Evolutionary conservation across 306 rosid species (phyloP), one percentile per base, ranked within the genome.

Genomic region (Clitoria ternatea): DNA sequence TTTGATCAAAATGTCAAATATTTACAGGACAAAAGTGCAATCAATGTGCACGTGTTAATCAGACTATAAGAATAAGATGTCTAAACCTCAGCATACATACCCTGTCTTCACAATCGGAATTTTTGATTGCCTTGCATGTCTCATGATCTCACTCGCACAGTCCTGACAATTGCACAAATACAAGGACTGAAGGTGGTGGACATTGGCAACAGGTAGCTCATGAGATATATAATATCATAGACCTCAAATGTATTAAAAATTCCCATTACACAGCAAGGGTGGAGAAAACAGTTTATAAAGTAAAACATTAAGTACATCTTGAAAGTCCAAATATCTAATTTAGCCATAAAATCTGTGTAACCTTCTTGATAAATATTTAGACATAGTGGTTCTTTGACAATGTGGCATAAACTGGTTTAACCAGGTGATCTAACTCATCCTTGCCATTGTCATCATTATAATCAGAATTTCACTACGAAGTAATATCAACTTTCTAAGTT

Each of bases 41-140:
- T 17, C 10, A 69, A 70, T 6, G 24, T 23, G 45, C 72, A 39
- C 27, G 72, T 61, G 48, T 61, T 26, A 29, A 27, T 79, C 54
- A 15, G 55, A 67, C 23, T n/a, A n/a, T n/a, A n/a, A n/a, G n/a
- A n/a, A 35, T 53, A 61, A 54, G 36, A 52, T n/a, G n/a, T 35
- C 68, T 32, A 63, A 70, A 64, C 56, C 49, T 57, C 33, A 57
- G 24, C 47, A 67, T 43, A 73, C 95, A 55, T 86, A 89, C 96
- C 92, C 98, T 96, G 67, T 92, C 98, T 47, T 79, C 54, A 92
- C 85, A 17, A 92, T 69, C 65, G 98, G 96, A 74, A 90, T 71
- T 73, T 79, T 86, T 72, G 59, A 72, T 75, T 73, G 71, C 74
- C 92, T 89, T 75, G 98, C 98, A 78, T 68, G 92, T 78, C 69